Conservation (phyloP, 352 stramenopile genomes). For the Phytophthora rubi region DNA sequence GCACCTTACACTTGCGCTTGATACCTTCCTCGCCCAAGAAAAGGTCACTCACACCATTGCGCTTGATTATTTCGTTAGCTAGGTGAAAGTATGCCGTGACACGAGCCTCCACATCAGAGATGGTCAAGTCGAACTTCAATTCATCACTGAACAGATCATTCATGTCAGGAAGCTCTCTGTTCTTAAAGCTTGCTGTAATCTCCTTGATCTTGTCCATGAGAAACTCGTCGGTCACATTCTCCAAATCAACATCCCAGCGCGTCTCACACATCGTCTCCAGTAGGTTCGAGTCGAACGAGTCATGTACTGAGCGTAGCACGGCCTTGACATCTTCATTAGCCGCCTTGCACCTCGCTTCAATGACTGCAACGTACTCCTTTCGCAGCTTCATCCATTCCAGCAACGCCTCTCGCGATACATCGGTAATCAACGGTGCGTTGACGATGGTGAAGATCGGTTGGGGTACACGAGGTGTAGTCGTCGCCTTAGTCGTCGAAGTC, state of each 20-base stretch:
- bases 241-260: slow-evolving; percentile 13
- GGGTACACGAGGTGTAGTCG: background rate
- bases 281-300: slow-evolving; percentile 17
- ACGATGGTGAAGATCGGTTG: slow-evolving; percentile 15
- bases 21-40: background rate
- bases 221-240: slow-evolving; percentile 18
- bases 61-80: slow-evolving; percentile 23
- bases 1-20: background rate
- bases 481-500: background rate
- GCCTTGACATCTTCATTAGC: slow-evolving; percentile 17
- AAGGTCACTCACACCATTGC: slow-evolving; percentile 9
- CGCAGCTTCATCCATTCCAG: slow-evolving; percentile 13
- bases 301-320: background rate
- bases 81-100: slow-evolving; percentile 19
- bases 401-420: slow-evolving; percentile 19
- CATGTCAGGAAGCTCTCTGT: slow-evolving; percentile 14
- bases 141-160: slow-evolving; percentile 5
- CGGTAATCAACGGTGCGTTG: slow-evolving; percentile 15
- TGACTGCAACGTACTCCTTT: slow-evolving; percentile 20
- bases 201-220: slow-evolving; percentile 20
- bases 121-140: slow-evolving; percentile 13
- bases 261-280: slow-evolving; percentile 21
- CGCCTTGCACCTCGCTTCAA: slow-evolving; percentile 5
- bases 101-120: slow-evolving; percentile 8
- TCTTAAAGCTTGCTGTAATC: slow-evolving; percentile 19